A percentile compares a stretch with the other conserved stretches of the same genome.
These are phyloP conservation scores for Hypoxylon sp. DNA, from an alignment of 2,329 filamentous ascomycete genomes.

Conservation along the genomic window DNA sequence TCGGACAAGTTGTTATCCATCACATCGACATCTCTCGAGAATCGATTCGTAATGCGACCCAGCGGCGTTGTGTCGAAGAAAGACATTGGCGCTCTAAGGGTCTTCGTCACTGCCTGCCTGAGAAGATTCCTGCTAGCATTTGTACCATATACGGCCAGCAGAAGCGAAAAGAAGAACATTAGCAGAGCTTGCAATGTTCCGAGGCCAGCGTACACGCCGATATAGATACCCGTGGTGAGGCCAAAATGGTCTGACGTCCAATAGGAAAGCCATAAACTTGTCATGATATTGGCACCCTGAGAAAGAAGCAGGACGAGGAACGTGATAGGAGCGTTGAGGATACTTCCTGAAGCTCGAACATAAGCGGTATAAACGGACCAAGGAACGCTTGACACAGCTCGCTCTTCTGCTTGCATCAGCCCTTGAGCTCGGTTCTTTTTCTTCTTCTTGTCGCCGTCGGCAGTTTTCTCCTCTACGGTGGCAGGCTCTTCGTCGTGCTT, in stretches of 20 bases:
- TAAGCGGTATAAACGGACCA: constrained; percentile 87
- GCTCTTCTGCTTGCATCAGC: constrained; percentile 79
- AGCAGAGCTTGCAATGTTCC: constrained; percentile 79
- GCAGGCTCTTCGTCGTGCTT: constrained; percentile 69
- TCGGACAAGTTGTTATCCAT: constrained; percentile 96
- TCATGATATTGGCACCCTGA: constrained; percentile 88
- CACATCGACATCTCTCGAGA: constrained; percentile 94
- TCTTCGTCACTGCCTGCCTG: constrained; percentile 81
- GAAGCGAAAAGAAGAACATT: constrained; percentile 85
- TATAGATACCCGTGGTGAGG: constrained; percentile 78
- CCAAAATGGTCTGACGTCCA: constrained; percentile 88
- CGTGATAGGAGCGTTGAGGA: constrained; percentile 77
- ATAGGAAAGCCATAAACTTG: constrained; percentile 92
- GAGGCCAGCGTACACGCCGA: constrained; percentile 79
- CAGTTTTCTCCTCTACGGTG: constrained; percentile 63
- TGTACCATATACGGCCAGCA: constrained; percentile 84
- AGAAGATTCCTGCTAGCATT: constrained; percentile 86
- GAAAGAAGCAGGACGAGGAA: constrained; percentile 76
- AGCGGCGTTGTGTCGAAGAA: constrained; percentile 98
- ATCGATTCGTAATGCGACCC: constrained; percentile 95
- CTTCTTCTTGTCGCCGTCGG: constrained; percentile 62
- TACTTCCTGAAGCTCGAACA: constrained; percentile 79
- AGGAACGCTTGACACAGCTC: constrained; percentile 82
- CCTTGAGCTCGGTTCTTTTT: constrained; percentile 71
- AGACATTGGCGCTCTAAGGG: constrained; percentile 81